These are phyloP conservation scores for Fraxinus ornus DNA, from an alignment of 305 asterid genomes.

Conservation along the genomic window DNA sequence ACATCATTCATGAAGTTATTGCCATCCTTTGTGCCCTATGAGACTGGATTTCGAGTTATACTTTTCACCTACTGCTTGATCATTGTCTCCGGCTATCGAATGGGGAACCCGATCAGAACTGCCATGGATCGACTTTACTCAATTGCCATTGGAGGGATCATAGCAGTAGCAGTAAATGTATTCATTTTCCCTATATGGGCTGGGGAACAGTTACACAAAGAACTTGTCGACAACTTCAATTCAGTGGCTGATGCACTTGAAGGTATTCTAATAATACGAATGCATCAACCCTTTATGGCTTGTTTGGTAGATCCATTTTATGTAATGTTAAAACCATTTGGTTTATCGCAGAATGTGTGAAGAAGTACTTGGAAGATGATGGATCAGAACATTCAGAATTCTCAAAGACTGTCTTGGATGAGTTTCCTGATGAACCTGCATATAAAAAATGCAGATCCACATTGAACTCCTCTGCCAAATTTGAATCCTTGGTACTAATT, in stretches of 20 bases:
- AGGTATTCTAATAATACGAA: slow-evolving; percentile 37
- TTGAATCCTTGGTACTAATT: slow-evolving; percentile 56
- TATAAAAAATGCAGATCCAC: slow-evolving; percentile 52
- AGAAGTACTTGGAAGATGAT: slow-evolving; percentile 56
- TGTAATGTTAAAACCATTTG: background rate
- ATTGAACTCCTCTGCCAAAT: slow-evolving; percentile 47
- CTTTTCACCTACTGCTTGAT: slow-evolving; percentile 71
- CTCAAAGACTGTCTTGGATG: slow-evolving; percentile 49
- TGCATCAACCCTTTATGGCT: background rate
- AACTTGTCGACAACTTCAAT: slow-evolving; percentile 51
- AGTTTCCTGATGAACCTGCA: slow-evolving; percentile 66
- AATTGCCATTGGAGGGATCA: slow-evolving; percentile 62
- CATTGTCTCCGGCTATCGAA: slow-evolving; percentile 65
- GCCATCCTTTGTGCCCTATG: slow-evolving; percentile 68
- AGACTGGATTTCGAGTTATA: slow-evolving; percentile 60
- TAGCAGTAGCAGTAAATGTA: slow-evolving; percentile 55
- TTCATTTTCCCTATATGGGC: slow-evolving; percentile 70
- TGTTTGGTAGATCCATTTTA: background rate
- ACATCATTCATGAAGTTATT: slow-evolving; percentile 65
- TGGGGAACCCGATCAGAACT: slow-evolving; percentile 57
- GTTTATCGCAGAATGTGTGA: slow-evolving; percentile 52
- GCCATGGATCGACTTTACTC: slow-evolving; percentile 70
- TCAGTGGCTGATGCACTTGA: slow-evolving; percentile 66
- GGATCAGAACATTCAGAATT: slow-evolving; percentile 46
- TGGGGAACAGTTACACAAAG: slow-evolving; percentile 66